Conservation (phyloP, 1,139 yeast genomes). For the Candida tetrigidarum region DNA sequence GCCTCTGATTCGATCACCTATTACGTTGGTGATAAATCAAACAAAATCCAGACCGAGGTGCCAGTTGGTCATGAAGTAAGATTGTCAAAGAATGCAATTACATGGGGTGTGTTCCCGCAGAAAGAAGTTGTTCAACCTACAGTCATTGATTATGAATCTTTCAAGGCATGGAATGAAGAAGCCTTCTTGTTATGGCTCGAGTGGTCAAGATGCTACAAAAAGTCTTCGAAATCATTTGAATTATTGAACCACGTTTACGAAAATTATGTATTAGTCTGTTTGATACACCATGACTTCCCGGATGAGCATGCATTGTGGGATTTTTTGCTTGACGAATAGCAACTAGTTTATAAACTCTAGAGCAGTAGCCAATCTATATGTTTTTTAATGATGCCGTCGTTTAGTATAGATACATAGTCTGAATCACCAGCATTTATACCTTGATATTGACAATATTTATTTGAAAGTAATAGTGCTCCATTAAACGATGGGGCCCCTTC, state of each 20-base stretch:
- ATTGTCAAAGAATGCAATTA: conserved; percentile 69
- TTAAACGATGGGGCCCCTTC: conserved; percentile 36
- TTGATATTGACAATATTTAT: conserved; percentile 35
- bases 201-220: conserved; percentile 85
- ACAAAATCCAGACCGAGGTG: conserved; percentile 65
- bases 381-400: conserved; percentile 38
- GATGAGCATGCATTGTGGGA: conserved; percentile 83
- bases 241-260: conserved; percentile 65
- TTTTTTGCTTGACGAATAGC: conserved; percentile 42
- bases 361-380: conserved; percentile 29
- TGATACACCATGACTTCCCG: conserved; percentile 83
- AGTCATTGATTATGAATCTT: conserved; percentile 84
- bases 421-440: conserved; percentile 32
- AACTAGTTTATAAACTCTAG: conserved; percentile 20
- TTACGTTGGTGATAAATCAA: conserved; percentile 68
- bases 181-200: conserved; percentile 90
- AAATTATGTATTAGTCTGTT: conserved; percentile 74
- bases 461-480: conserved; percentile 39
- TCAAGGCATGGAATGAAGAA: conserved; percentile 93
- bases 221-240: conserved; percentile 54
- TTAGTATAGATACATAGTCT: conserved; percentile 30
- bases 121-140: conserved; percentile 88
- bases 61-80: conserved; percentile 31
- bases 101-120: conserved; percentile 96
- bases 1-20: conserved; percentile 56